These are phyloP conservation scores for Metschnikowia cerradonensis DNA, from an alignment of 805 yeast genomes.

Conservation along the genomic window DNA sequence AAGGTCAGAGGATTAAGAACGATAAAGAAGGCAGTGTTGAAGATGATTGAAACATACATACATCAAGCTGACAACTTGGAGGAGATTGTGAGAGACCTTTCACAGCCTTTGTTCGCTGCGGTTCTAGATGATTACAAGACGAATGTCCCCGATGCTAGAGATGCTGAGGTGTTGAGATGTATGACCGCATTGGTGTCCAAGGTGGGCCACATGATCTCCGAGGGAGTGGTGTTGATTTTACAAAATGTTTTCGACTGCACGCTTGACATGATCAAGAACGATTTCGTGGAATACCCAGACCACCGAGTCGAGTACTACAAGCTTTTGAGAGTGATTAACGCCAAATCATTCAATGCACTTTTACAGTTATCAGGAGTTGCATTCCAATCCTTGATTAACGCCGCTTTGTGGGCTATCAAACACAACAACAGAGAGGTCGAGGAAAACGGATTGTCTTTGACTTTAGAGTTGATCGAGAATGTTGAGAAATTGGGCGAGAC, in stretches of 20 bases:
- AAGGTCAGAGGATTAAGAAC: slow-evolving; percentile 94
- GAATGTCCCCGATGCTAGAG: slow-evolving; percentile 94
- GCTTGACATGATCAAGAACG: slow-evolving; percentile 90
- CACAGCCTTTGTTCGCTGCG: slow-evolving; percentile 78
- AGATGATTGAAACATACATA: slow-evolving; percentile 83
- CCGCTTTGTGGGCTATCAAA: slow-evolving; percentile 97
- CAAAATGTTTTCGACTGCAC: slow-evolving; percentile 94
- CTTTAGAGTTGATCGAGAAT: slow-evolving; percentile 78
- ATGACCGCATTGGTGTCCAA: slow-evolving; percentile 84
- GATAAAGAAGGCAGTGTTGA: slow-evolving; percentile 88
- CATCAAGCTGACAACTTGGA: slow-evolving; percentile 82
- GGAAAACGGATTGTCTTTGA: slow-evolving; percentile 80
- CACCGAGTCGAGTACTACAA: slow-evolving; percentile 95
- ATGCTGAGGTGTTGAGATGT: slow-evolving; percentile 95
- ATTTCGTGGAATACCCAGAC: slow-evolving; percentile 95
- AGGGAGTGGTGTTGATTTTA: slow-evolving; percentile 79
- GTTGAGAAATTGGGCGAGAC: slow-evolving; percentile 71
- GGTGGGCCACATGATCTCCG: slow-evolving; percentile 84
- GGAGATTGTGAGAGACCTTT: slow-evolving; percentile 76
- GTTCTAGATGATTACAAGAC: slow-evolving; percentile 84
- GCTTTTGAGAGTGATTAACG: slow-evolving; percentile 79
- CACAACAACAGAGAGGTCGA: slow-evolving; percentile 97
- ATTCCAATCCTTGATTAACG: slow-evolving; percentile 85
- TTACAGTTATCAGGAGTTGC: slow-evolving; percentile 87
- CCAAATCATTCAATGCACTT: slow-evolving; percentile 80